Evolutionary conservation across 1,139 yeast genomes (phyloP).

Genomic region (Pichia sp.): DNA sequence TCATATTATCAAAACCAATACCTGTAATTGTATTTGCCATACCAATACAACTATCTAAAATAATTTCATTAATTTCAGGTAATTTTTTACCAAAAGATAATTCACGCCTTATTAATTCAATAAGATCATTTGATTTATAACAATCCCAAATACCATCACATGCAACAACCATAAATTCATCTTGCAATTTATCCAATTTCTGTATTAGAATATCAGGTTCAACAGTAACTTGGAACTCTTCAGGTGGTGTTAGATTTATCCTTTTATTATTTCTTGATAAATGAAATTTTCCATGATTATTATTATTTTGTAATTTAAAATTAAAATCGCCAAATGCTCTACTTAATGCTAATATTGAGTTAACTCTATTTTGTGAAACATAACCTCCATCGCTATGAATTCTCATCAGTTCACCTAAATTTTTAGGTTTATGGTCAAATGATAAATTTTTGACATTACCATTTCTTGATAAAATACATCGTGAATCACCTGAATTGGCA

Average conservation of each 20-base stretch:
- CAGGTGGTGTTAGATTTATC: slow-evolving; percentile 33
- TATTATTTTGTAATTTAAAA: slow-evolving; percentile 40
- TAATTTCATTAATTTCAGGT: slow-evolving; percentile 50
- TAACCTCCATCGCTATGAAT: slow-evolving; percentile 72
- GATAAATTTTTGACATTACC: slow-evolving; percentile 57
- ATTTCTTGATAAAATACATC: slow-evolving; percentile 51
- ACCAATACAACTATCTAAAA: slow-evolving; percentile 61
- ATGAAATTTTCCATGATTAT: slow-evolving; percentile 26
- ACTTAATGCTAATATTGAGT: slow-evolving; percentile 65
- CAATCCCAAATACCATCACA: slow-evolving; percentile 85
- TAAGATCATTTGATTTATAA: slow-evolving; percentile 51
- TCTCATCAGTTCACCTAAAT: slow-evolving; percentile 67
- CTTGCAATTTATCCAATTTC: slow-evolving; percentile 30
- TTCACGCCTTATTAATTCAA: slow-evolving; percentile 50
- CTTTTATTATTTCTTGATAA: slow-evolving; percentile 27
- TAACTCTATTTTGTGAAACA: slow-evolving; percentile 61
- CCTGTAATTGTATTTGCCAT: slow-evolving; percentile 72
- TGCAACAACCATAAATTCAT: slow-evolving; percentile 62
- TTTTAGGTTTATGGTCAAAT: slow-evolving; percentile 71
- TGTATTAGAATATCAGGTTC: slow-evolving; percentile 66
- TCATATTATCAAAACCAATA: slow-evolving; percentile 77
- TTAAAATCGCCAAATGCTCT: slow-evolving; percentile 75
- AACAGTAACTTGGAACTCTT: slow-evolving; percentile 49
- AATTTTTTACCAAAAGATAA: slow-evolving; percentile 52
- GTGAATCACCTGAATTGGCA: slow-evolving; percentile 71